Evolutionary conservation across 108 stramenopile species (phyloP).

Genomic region (Cyclotella cryptica): DNA sequence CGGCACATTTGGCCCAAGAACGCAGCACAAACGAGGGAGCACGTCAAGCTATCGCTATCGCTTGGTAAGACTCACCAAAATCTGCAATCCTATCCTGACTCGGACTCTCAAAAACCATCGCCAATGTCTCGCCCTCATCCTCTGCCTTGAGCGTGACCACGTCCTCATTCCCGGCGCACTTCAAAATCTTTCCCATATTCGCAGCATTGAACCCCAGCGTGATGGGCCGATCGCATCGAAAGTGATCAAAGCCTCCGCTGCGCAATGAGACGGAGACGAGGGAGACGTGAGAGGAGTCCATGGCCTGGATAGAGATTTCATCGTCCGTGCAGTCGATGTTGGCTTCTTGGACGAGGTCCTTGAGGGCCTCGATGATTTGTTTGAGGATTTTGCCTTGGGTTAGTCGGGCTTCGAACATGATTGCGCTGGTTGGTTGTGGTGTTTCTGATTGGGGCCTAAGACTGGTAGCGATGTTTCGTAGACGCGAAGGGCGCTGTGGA

Average conservation of each 20-base stretch:
- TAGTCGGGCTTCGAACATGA: slow-evolving; percentile 98
- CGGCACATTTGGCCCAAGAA: no score
- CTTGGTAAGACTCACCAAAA: slow-evolving; percentile 79
- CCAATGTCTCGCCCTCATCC: slow-evolving; percentile 89
- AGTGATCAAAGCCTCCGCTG: slow-evolving; percentile 92
- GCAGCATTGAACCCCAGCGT: slow-evolving; percentile 93
- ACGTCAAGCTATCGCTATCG: background rate
- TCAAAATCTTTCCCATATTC: slow-evolving; percentile 98
- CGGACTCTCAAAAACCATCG: slow-evolving; percentile 93
- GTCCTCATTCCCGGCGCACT: slow-evolving; percentile 98
- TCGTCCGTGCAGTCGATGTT: slow-evolving; percentile 91
- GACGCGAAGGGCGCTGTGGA: background rate
- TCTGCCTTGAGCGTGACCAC: slow-evolving; percentile 96
- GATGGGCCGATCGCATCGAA: slow-evolving; percentile 94
- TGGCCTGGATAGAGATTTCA: slow-evolving; percentile 96
- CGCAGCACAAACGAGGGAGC: no score
- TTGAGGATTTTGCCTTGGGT: slow-evolving; percentile 92
- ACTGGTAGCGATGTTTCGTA: no score
- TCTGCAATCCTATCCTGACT: slow-evolving; percentile 91
- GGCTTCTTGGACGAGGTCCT: slow-evolving; percentile 97
- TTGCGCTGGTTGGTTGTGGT: slow-evolving; percentile 13
- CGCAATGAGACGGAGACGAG: slow-evolving; percentile 89
- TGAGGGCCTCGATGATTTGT: slow-evolving; percentile 97
- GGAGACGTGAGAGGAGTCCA: slow-evolving; percentile 99
- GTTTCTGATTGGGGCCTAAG: no score